A percentile compares a stretch with the other conserved stretches of the same genome.
phyloP scores from a whole-genome alignment of 1,139 yeast species.

The Geotrichum phurueaensis region DNA sequence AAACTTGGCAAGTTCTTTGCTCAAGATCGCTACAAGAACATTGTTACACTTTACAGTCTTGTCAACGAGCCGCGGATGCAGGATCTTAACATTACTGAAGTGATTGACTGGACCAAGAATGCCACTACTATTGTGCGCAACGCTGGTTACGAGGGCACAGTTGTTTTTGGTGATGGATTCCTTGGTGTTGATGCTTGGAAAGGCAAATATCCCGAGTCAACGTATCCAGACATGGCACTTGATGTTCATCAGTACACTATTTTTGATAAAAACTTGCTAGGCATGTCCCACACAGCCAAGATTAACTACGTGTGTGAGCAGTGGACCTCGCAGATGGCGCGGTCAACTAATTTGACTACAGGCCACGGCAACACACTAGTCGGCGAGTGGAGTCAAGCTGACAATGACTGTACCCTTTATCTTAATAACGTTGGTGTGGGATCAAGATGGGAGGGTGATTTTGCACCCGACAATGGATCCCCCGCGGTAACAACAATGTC shows the following conservation, averaged over 20 bases:
- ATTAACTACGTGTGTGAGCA: slow-evolving; percentile 36
- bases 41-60: slow-evolving; percentile 72
- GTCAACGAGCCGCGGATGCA: slow-evolving; percentile 47
- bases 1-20: slow-evolving; percentile 58
- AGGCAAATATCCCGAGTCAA: slow-evolving; percentile 35
- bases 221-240: slow-evolving; percentile 64
- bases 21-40: slow-evolving; percentile 53
- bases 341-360: slow-evolving; percentile 47
- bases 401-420: slow-evolving; percentile 88
- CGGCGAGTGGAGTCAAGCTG: slow-evolving; percentile 90
- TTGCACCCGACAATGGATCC: slow-evolving; percentile 22
- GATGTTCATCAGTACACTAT: slow-evolving; percentile 57
- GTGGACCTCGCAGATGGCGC: slow-evolving; percentile 46
- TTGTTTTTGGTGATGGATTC: slow-evolving; percentile 36
- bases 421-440: slow-evolving; percentile 86
- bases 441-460: slow-evolving; percentile 66
- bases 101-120: slow-evolving; percentile 32
- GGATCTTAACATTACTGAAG: slow-evolving; percentile 26
- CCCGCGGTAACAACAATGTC: slow-evolving; percentile 25
- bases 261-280: slow-evolving; percentile 52
- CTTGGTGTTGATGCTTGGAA: slow-evolving; percentile 33
- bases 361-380: slow-evolving; percentile 57
- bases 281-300: slow-evolving; percentile 50
- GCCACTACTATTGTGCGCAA: slow-evolving; percentile 33
- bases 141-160: slow-evolving; percentile 27